A percentile compares a stretch with the other conserved stretches of the same genome.
Evolutionary conservation across 305 asterid genomes (phyloP).

Genomic region (Nicotiana rustica): DNA sequence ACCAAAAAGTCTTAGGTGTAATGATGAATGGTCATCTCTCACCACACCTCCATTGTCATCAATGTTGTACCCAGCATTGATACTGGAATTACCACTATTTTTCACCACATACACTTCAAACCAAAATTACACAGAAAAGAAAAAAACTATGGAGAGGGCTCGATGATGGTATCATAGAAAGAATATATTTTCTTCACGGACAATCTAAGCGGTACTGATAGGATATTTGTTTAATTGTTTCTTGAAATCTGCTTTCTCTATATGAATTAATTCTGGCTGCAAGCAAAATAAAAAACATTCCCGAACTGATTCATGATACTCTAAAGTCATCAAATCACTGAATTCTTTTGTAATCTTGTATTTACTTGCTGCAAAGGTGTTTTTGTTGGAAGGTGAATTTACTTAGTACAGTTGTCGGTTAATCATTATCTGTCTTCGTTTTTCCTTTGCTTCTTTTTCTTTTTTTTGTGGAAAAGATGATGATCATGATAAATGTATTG

Average conservation of each 20-base stretch:
- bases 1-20: neutral
- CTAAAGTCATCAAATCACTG: neutral
- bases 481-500: neutral
- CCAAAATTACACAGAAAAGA: neutral
- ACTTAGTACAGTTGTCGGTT: neutral
- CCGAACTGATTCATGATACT: neutral
- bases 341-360: neutral
- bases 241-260: neutral
- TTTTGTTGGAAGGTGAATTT: neutral
- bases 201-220: neutral
- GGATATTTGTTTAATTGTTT: neutral
- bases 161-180: neutral
- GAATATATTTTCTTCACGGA: neutral
- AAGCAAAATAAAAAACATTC: neutral
- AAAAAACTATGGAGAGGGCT: neutral
- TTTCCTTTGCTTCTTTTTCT: neutral
- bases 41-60: neutral
- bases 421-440: neutral
- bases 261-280: neutral
- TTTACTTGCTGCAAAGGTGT: neutral
- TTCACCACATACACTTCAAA: neutral
- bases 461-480: neutral
- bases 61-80: neutral
- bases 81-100: neutral
- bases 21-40: neutral